Evolutionary conservation across 179 eudicot species (phyloP).

Genomic region (Silene noctiflora): DNA sequence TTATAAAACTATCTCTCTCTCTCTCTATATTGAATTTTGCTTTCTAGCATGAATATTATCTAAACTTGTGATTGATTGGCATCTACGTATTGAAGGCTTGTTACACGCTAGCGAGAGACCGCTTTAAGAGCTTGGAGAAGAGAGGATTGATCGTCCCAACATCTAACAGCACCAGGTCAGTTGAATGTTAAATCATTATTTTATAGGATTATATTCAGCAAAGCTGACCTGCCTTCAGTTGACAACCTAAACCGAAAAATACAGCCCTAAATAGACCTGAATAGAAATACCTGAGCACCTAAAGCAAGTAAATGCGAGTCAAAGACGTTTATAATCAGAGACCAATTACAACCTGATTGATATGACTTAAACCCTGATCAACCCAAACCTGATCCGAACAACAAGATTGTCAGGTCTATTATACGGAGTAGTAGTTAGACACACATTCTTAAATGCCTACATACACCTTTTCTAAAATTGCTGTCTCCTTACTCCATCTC

Average conservation of each 20-base stretch:
- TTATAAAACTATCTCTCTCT: background rate
- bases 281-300: background rate
- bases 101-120: constrained; percentile 81
- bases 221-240: no score
- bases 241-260: background rate
- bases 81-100: constrained; percentile 52
- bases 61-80: constrained; percentile 2
- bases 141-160: constrained; percentile 82
- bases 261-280: background rate
- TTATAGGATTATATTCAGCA: no score
- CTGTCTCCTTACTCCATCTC: background rate
- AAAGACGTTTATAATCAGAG: no score
- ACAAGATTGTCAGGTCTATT: no score
- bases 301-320: no score
- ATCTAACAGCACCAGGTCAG: constrained; percentile 51
- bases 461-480: background rate
- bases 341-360: no score
- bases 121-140: constrained; percentile 91
- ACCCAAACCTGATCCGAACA: no score
- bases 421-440: no score
- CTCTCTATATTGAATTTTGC: background rate
- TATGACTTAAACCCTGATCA: no score
- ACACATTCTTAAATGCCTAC: no score
- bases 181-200: background rate
- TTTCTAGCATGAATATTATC: background rate